Evolutionary conservation across 2,329 filamentous ascomycete genomes (phyloP), one percentile per base, ranked within the genome.

Genomic region (Cercospora janseana): DNA sequence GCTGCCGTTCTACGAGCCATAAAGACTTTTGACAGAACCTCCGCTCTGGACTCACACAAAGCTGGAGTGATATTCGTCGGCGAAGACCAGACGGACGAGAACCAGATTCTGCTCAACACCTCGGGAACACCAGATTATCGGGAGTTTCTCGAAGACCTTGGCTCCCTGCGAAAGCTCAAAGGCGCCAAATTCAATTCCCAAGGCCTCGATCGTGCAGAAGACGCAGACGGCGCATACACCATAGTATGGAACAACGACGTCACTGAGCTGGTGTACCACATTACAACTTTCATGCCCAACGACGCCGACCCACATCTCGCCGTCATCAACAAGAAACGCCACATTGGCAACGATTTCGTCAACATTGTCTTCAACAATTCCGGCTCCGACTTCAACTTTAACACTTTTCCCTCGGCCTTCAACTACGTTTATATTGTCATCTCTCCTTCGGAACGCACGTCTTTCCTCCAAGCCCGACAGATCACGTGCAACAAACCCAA

Each of bases 351-450:
- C 65, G 93, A 97, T 69, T 95, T 88, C 68, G 93, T 98, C 66
- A 97, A 95, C 66, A 95, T 98, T 60, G 86, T 98, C 51, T 98
- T 94, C 78, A 98, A 98, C 68, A 89, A 95, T 63, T 96, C 91
- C 2, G 92, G 93, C n/a, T 34, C 44, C 34, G 86, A 87, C 0
- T 97, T 95, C 73, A 79, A 81, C 46, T 95, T 95, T 66, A 82
- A 95, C 66, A 95, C 88, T 15, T 95, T 98, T 61, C 89, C 89
- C 0, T 94, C 90, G 0, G 87, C 92, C 50, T 95, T 98, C 76
- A 97, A 96, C 66, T 95, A 88, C 65, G 90, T 98, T 66, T 90
- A 96, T 67, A 97, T 98, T 62, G 86, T 97, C 61, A 92, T 98
- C 64, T 88, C 88, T 2, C 93, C 93, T 0, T 87, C 91, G 55